phyloP scores from a whole-genome alignment of 257 asterid species.

The Lycium barbarum region DNA sequence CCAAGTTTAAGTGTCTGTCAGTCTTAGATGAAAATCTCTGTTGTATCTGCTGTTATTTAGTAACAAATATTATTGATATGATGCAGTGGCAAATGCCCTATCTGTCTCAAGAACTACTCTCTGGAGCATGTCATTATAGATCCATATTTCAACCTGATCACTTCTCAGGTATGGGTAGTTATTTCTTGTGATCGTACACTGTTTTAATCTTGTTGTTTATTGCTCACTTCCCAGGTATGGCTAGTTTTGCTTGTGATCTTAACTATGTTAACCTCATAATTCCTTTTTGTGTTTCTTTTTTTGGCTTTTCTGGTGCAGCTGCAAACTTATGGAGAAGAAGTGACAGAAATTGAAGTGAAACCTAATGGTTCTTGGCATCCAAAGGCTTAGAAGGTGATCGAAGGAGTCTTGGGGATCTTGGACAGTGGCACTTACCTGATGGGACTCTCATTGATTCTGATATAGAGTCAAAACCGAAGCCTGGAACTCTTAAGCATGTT shows the following conservation, averaged over 20 bases:
- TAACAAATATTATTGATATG: constrained; percentile 35
- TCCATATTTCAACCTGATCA: constrained; percentile 85
- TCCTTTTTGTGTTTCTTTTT: constrained; percentile 21
- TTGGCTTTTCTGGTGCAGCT: constrained; percentile 50
- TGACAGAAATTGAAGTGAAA: constrained; percentile 91
- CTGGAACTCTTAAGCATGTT: constrained; percentile 57
- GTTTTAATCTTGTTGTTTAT: constrained; percentile 23
- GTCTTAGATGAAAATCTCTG: too few relatives aligned
- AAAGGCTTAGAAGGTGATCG: constrained; percentile 80
- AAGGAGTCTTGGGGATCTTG: constrained; percentile 79
- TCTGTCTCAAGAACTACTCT: constrained; percentile 90
- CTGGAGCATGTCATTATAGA: constrained; percentile 87
- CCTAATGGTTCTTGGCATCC: constrained; percentile 99
- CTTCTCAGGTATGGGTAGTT: constrained; percentile 67
- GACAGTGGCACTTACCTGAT: constrained; percentile 89
- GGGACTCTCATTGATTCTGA: constrained; percentile 60
- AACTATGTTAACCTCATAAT: constrained; percentile 1
- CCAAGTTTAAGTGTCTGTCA: too few relatives aligned
- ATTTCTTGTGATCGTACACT: too few relatives aligned
- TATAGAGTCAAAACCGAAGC: constrained; percentile 69
- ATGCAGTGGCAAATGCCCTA: constrained; percentile 99
- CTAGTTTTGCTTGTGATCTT: neutral
- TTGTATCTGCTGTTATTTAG: too few relatives aligned
- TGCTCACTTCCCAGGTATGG: constrained; percentile 13
- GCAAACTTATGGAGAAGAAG: constrained; percentile 76